These are phyloP conservation scores for Fusarium mexicanum DNA, from an alignment of 2,329 filamentous ascomycete species.

Conservation along the genomic window DNA sequence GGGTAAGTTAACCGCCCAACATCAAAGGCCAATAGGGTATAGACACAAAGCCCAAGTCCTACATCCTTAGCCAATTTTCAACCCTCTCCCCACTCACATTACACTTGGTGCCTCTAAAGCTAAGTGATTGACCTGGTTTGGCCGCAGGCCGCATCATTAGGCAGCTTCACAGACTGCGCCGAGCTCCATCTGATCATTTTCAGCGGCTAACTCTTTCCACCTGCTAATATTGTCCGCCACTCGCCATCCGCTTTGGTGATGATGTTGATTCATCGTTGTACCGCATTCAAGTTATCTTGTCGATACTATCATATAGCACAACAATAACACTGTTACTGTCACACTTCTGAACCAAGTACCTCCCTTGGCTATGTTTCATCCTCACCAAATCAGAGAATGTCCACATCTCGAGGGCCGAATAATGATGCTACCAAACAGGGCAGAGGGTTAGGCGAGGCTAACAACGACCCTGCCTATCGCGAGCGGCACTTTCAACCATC, in stretches of 20 bases:
- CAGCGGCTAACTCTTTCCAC: background rate
- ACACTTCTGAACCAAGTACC: background rate
- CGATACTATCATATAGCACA: background rate
- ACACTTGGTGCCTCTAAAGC: background rate
- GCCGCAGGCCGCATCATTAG: background rate
- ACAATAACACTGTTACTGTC: background rate
- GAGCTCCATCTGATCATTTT: background rate
- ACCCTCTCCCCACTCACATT: background rate
- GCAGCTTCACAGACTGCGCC: background rate
- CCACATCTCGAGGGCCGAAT: background rate
- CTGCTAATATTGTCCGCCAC: accelerated
- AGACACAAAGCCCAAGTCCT: background rate
- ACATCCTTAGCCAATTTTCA: background rate
- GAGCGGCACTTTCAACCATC: background rate
- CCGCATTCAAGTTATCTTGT: too few relatives aligned
- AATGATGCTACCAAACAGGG: background rate
- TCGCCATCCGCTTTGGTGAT: background rate
- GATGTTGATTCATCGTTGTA: background rate
- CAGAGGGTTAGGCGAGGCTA: background rate
- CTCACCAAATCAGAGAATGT: background rate
- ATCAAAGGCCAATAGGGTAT: background rate
- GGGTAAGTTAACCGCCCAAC: background rate
- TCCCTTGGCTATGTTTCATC: background rate
- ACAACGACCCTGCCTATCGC: background rate
- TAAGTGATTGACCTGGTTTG: background rate